A percentile compares a stretch with the other conserved stretches of the same genome.
Evolutionary conservation across 2,329 filamentous ascomycete genomes (phyloP).

Genomic region (Alternaria panax): DNA sequence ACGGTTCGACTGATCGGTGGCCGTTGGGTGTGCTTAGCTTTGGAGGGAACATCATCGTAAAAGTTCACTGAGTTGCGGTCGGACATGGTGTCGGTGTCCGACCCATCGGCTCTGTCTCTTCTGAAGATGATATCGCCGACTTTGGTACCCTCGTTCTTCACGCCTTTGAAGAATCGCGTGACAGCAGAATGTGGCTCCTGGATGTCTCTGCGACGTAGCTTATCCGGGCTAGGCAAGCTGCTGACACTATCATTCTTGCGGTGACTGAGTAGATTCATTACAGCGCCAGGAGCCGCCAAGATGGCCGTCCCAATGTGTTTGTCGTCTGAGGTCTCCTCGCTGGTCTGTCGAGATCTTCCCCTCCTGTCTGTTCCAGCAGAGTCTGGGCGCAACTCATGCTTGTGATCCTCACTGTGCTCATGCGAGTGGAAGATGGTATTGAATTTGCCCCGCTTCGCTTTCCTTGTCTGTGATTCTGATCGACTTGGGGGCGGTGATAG

Average conservation of each 20-base stretch:
- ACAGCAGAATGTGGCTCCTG: conserved; percentile 63
- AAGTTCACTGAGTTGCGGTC: conserved; percentile 55
- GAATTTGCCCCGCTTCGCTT: conserved; percentile 49
- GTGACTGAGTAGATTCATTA: conserved; percentile 44
- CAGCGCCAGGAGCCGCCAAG: conserved; percentile 41
- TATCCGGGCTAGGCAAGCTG: conserved; percentile 42
- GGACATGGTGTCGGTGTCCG: conserved; percentile 54
- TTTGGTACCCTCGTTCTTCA: conserved; percentile 70
- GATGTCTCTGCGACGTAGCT: conserved; percentile 44
- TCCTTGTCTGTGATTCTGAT: conserved; percentile 40
- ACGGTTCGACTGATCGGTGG: conserved; percentile 43
- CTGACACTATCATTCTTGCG: conserved; percentile 50
- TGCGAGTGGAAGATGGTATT: conserved; percentile 53
- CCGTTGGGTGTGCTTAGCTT: conserved; percentile 20
- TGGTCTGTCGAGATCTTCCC: conserved; percentile 37
- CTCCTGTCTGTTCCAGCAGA: conserved; percentile 34
- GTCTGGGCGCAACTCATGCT: conserved; percentile 28
- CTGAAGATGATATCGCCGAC: conserved; percentile 68
- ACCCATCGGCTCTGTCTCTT: conserved; percentile 59
- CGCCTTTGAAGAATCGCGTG: conserved; percentile 79
- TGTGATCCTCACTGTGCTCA: conserved; percentile 44
- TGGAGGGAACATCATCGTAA: conserved; percentile 35
- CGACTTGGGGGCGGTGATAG: conserved; percentile 49
- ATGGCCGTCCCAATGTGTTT: conserved; percentile 41
- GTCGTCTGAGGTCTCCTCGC: conserved; percentile 42